phyloP scores from a whole-genome alignment of 1,139 yeast species.

The Kodamaea fungicola region DNA sequence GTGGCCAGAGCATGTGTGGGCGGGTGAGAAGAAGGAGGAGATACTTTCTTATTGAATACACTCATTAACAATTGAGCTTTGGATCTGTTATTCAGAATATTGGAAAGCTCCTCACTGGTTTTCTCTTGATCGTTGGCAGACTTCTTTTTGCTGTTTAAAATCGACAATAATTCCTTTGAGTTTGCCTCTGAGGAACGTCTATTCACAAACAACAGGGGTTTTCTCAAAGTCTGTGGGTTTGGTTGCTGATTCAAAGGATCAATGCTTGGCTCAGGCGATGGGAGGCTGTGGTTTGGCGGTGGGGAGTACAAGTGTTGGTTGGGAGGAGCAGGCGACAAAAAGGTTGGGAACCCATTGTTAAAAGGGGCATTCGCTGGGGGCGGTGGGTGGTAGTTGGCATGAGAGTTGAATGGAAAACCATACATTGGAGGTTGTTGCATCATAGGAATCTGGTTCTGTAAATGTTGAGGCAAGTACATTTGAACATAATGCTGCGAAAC shows the following conservation, averaged over 20 bases:
- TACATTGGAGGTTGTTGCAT: conserved; percentile 8
- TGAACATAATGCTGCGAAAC: conserved; percentile 13
- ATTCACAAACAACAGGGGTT: conserved; percentile 33
- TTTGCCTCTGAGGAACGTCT: conserved; percentile 36
- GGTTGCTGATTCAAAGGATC: conserved; percentile 27
- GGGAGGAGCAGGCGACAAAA: conserved; percentile 5
- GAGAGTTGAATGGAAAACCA: conserved; percentile 13
- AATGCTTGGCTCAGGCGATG: conserved; percentile 4
- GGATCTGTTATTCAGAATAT: conserved; percentile 26
- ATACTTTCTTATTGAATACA: conserved; percentile 26
- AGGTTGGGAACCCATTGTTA: conserved; percentile 4
- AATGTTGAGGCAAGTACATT: conserved; percentile 28
- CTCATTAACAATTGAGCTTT: conserved; percentile 41
- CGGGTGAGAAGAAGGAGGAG: conserved; percentile 4
- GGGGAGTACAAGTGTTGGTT: conserved; percentile 6
- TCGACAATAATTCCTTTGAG: conserved; percentile 51
- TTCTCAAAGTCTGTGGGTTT: conserved; percentile 41
- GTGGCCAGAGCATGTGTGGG: neutral
- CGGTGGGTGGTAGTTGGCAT: conserved; percentile 35
- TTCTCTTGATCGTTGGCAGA: conserved; percentile 4
- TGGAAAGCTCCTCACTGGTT: conserved; percentile 14
- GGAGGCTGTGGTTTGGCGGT: conserved; percentile 1
- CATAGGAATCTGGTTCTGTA: conserved; percentile 28
- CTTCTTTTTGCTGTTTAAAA: conserved; percentile 35
- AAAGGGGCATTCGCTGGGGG: conserved; percentile 11